Percentiles rank a stretch among this genome's conserved stretches.
phyloP scores from a whole-genome alignment of 1,284 basidiomycete genomes.

The Somion occarium region DNA sequence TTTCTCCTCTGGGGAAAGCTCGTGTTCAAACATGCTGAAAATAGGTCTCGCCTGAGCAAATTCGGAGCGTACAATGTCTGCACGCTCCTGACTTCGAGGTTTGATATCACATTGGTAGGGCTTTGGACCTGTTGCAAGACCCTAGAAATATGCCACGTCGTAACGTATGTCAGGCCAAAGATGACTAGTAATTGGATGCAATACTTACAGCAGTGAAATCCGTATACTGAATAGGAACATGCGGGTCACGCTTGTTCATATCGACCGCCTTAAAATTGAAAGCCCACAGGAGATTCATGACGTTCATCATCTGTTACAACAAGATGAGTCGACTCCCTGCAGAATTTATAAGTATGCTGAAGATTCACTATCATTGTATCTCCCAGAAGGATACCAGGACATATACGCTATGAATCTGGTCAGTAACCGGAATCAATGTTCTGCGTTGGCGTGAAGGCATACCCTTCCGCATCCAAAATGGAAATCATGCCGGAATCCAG shows the following conservation, averaged over 20 bases:
- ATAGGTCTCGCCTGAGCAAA: constrained; percentile 1
- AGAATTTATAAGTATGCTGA: background rate
- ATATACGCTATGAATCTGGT: constrained; percentile 4
- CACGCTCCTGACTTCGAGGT: constrained; percentile 4
- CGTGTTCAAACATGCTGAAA: constrained; percentile 8
- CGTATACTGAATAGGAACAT: background rate
- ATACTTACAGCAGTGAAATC: background rate
- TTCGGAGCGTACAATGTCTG: constrained; percentile 5
- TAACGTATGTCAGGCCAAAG: background rate
- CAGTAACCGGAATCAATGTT: background rate
- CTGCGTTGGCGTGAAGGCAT: background rate
- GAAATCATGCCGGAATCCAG: constrained; percentile 6
- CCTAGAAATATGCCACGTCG: background rate
- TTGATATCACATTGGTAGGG: constrained; percentile 6
- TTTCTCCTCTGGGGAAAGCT: constrained; percentile 4
- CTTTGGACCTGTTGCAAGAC: background rate
- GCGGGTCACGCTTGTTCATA: background rate
- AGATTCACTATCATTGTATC: constrained; percentile 4
- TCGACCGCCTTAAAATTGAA: constrained; percentile 8
- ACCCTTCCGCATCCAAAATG: constrained; percentile 9
- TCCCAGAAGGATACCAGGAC: constrained; percentile 9
- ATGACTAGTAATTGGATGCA: background rate
- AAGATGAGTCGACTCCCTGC: background rate
- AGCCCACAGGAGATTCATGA: constrained; percentile 13
- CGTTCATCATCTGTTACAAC: constrained; percentile 8